Conservation (phyloP, 2,329 filamentous ascomycete species). For the Phoma sp. region DNA sequence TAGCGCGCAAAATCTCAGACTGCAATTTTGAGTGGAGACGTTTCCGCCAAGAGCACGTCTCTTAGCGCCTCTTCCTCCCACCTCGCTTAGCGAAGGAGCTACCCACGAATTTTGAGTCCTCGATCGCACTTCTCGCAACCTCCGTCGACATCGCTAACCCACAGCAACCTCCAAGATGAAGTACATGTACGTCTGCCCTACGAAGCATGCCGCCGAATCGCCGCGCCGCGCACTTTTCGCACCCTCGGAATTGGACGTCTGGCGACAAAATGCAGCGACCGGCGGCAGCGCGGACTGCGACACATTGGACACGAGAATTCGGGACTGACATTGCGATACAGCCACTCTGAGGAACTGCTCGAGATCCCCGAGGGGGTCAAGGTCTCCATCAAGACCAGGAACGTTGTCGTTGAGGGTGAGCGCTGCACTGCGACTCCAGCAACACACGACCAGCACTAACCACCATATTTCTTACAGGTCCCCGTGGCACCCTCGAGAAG, state of each 20-base stretch:
- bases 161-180: slow-evolving; percentile 77
- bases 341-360: slow-evolving; percentile 93
- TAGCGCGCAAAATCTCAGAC: slow-evolving; percentile 2
- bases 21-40: not conserved
- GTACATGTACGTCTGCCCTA: slow-evolving; percentile 71
- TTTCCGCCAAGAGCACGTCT: not conserved
- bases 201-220: slow-evolving; percentile 18
- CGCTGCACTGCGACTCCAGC: slow-evolving; percentile 49
- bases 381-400: slow-evolving; percentile 94
- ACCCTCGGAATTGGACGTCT: slow-evolving; percentile 19
- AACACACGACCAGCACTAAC: slow-evolving; percentile 7
- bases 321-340: slow-evolving; percentile 42
- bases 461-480: not conserved
- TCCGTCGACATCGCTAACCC: slow-evolving; percentile 44
- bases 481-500: slow-evolving; percentile 85
- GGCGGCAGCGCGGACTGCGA: slow-evolving; percentile 20
- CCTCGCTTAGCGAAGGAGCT: slow-evolving; percentile 8
- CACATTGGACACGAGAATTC: slow-evolving; percentile 20
- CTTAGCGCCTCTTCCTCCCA: not conserved
- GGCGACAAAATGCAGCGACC: slow-evolving; percentile 18
- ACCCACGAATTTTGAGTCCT: slow-evolving; percentile 6
- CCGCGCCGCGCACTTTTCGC: slow-evolving; percentile 19
- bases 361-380: slow-evolving; percentile 97
- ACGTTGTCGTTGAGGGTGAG: slow-evolving; percentile 96
- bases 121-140: slow-evolving; percentile 13